Conservation (phyloP, 495 filamentous ascomycete species). For the Lindgomyces ingoldianus region DNA sequence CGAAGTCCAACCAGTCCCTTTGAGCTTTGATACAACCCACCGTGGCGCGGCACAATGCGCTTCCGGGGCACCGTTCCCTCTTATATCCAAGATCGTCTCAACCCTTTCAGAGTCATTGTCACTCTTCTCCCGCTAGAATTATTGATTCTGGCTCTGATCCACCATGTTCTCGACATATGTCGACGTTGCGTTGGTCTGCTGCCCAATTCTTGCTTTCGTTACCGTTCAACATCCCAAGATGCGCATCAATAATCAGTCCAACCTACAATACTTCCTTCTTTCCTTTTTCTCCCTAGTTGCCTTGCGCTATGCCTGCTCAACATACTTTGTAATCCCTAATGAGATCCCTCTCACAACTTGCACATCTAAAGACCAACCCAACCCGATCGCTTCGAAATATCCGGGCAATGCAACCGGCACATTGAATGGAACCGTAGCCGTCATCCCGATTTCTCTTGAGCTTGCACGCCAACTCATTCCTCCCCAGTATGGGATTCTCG, state of each 20-base stretch:
- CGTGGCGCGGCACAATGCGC: conserved; percentile 22
- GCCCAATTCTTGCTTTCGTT: conserved; percentile 21
- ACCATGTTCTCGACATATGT: conserved; percentile 25
- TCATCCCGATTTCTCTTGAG: conserved; percentile 23
- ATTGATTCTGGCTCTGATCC: not conserved
- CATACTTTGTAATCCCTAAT: conserved; percentile 2
- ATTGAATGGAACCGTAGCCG: conserved; percentile 30
- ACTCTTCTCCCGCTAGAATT: not conserved
- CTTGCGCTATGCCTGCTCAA: conserved; percentile 14
- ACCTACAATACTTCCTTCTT: conserved; percentile 21
- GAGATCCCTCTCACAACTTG: not conserved
- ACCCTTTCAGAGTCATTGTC: conserved; percentile 1
- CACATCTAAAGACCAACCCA: conserved; percentile 22
- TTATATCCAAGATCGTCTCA: conserved; percentile 17
- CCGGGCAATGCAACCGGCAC: conserved; percentile 28
- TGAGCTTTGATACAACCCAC: not conserved
- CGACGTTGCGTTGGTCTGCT: conserved; percentile 21
- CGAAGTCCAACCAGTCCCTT: conserved; percentile 2
- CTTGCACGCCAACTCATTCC: conserved; percentile 33
- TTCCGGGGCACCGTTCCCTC: conserved; percentile 13
- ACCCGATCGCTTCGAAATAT: conserved; percentile 27
- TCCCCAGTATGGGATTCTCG: conserved; percentile 27
- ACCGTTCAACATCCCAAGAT: conserved; percentile 27
- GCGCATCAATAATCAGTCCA: conserved; percentile 17
- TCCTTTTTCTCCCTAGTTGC: conserved; percentile 22